A percentile compares a stretch with the other conserved stretches of the same genome.
These are phyloP conservation scores for Russula griseocarnosa DNA, from an alignment of 768 basidiomycete genomes.

Conservation along the genomic window DNA sequence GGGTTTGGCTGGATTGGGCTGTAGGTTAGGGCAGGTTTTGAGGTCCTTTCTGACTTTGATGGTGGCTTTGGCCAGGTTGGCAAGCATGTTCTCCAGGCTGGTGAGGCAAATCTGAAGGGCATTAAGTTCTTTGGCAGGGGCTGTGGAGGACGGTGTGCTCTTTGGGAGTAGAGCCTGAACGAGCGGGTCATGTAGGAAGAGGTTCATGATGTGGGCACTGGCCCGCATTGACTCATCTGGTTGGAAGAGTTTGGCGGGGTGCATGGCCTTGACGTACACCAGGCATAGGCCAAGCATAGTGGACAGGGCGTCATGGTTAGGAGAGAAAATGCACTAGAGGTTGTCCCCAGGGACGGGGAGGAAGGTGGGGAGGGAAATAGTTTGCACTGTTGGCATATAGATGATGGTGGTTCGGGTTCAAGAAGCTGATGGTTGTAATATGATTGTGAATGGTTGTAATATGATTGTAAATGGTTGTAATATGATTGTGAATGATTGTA, in stretches of 20 bases:
- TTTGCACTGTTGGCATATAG: no score
- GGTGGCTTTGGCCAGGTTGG: background rate
- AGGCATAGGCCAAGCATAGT: background rate
- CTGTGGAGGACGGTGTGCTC: no score
- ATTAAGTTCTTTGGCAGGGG: background rate
- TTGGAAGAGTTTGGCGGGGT: background rate
- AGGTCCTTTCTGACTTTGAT: background rate
- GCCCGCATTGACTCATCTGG: background rate
- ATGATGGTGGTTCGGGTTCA: no score
- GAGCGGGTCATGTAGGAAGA: background rate
- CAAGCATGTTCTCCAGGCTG: background rate
- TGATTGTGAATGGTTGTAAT: no score
- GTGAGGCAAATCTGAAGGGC: background rate
- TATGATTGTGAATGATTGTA: no score
- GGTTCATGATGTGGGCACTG: background rate
- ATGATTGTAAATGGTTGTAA: no score
- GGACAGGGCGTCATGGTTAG: background rate
- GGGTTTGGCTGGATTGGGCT: background rate
- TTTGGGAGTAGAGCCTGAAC: no score
- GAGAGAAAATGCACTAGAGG: background rate
- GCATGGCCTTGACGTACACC: background rate
- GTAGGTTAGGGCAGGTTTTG: background rate
- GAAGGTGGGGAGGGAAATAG: slow-evolving; percentile 15
- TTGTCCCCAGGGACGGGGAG: slow-evolving; percentile 23
- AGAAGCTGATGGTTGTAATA: no score